Conservation (phyloP, 2,329 filamentous ascomycete genomes). For the Dendryphion nanum region DNA sequence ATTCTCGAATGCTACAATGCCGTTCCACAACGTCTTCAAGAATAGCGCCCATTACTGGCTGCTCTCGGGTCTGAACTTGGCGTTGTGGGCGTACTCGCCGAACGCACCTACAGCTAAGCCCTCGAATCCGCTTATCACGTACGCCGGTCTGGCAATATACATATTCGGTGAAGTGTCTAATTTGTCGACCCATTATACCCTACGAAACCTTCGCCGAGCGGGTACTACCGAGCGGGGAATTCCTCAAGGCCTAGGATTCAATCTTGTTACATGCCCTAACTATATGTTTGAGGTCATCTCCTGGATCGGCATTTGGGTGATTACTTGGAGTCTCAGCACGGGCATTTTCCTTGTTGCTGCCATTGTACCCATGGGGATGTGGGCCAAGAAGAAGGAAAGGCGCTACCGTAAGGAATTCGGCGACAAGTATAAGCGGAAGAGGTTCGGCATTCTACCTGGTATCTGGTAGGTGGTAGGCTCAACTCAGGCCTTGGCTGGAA, state of each 20-base stretch:
- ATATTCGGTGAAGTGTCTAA: constrained; percentile 78
- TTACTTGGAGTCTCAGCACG: constrained; percentile 77
- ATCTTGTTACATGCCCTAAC: constrained; percentile 89
- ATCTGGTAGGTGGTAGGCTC: constrained; percentile 58
- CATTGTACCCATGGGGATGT: constrained; percentile 74
- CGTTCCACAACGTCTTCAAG: constrained; percentile 83
- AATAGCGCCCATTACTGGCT: constrained; percentile 96
- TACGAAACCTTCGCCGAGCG: constrained; percentile 72
- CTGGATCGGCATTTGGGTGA: constrained; percentile 79
- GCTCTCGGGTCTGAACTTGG: constrained; percentile 75
- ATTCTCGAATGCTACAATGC: constrained; percentile 95
- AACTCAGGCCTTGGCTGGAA: no score
- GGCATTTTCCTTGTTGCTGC: constrained; percentile 74
- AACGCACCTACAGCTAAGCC: constrained; percentile 62
- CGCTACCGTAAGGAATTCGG: constrained; percentile 89
- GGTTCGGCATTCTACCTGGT: constrained; percentile 76
- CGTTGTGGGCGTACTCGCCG: constrained; percentile 82
- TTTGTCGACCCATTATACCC: constrained; percentile 73
- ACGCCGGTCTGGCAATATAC: constrained; percentile 69
- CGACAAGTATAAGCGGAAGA: constrained; percentile 94
- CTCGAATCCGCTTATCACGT: constrained; percentile 47
- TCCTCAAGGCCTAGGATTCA: constrained; percentile 80
- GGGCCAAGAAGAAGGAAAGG: constrained; percentile 90
- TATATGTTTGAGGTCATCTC: constrained; percentile 90
- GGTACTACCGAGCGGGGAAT: constrained; percentile 84